phyloP scores from a whole-genome alignment of 2,329 filamentous ascomycete genomes.

The Fusarium graminum region DNA sequence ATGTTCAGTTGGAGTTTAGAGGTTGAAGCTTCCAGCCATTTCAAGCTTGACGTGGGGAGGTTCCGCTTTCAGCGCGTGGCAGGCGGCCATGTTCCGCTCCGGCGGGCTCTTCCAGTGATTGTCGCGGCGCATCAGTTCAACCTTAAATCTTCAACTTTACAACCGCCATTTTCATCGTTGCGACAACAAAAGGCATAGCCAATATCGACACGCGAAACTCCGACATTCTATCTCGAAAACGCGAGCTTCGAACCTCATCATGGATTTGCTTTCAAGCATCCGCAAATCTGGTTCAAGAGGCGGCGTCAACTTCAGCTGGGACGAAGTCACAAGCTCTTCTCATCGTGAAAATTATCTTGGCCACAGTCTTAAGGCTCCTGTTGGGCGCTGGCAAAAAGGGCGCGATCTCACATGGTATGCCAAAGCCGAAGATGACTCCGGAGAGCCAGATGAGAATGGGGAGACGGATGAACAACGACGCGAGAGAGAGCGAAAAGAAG shows the following conservation, averaged over 20 bases:
- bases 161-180: background rate
- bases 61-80: constrained; percentile 32
- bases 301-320: constrained; percentile 96
- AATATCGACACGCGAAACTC: background rate
- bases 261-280: constrained; percentile 95
- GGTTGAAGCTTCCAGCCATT: constrained; percentile 23
- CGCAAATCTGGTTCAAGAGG: constrained; percentile 92
- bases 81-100: constrained; percentile 34
- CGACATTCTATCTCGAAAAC: background rate
- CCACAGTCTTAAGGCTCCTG: constrained; percentile 91
- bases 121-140: constrained; percentile 23
- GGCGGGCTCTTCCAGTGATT: constrained; percentile 23
- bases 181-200: background rate
- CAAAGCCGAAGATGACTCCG: constrained; percentile 60
- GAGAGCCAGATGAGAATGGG: constrained; percentile 60
- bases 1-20: constrained; percentile 23
- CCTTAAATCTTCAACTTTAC: constrained; percentile 13
- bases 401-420: constrained; percentile 76
- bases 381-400: constrained; percentile 90
- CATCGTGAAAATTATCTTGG: constrained; percentile 93
- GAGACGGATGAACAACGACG: constrained; percentile 71
- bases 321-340: constrained; percentile 86
- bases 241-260: constrained; percentile 53
- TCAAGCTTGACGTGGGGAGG: constrained; percentile 30
- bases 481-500: constrained; percentile 76